phyloP scores from a whole-genome alignment of 1,284 basidiomycete genomes.

The Phylloboletellus chloephorus region DNA sequence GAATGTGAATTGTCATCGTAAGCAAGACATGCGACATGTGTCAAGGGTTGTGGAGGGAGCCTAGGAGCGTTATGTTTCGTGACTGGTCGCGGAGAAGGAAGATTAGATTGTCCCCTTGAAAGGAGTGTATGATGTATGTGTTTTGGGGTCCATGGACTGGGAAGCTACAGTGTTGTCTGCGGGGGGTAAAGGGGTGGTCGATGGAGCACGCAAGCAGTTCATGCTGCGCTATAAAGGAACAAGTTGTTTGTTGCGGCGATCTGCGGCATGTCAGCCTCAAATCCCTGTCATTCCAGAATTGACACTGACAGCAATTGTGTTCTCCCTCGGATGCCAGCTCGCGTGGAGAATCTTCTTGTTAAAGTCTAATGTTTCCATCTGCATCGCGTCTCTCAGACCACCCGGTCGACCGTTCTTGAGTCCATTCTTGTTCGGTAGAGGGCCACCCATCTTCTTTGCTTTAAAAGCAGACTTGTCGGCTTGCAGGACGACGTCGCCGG shows the following conservation, averaged over 20 bases:
- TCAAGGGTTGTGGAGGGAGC: slow-evolving; percentile 9
- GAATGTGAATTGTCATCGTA: slow-evolving; percentile 27
- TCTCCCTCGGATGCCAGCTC: slow-evolving; percentile 96
- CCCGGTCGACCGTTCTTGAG: slow-evolving; percentile 69
- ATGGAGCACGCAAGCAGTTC: slow-evolving; percentile 25
- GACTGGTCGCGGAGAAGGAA: slow-evolving; percentile 13
- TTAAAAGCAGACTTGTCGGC: slow-evolving; percentile 99
- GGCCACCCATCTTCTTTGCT: slow-evolving; percentile 93
- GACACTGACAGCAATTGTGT: slow-evolving; percentile 86
- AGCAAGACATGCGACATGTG: slow-evolving; percentile 27
- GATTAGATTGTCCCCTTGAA: slow-evolving; percentile 29
- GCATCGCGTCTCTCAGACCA: slow-evolving; percentile 78
- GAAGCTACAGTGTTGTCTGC: slow-evolving; percentile 14
- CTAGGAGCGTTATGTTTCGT: slow-evolving; percentile 24
- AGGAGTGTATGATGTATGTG: slow-evolving; percentile 20
- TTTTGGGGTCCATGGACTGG: slow-evolving; percentile 12
- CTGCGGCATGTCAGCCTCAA: slow-evolving; percentile 36
- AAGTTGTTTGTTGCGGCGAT: slow-evolving; percentile 94
- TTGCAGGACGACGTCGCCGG: slow-evolving; percentile 91
- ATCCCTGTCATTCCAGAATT: background rate
- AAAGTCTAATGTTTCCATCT: slow-evolving; percentile 90
- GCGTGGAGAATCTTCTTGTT: slow-evolving; percentile 99
- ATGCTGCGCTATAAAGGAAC: slow-evolving; percentile 83
- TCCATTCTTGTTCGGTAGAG: slow-evolving; percentile 63
- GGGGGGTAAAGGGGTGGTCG: slow-evolving; percentile 3